phyloP scores from a whole-genome alignment of 768 basidiomycete genomes.

The Boletus rufocinnamomeus region DNA sequence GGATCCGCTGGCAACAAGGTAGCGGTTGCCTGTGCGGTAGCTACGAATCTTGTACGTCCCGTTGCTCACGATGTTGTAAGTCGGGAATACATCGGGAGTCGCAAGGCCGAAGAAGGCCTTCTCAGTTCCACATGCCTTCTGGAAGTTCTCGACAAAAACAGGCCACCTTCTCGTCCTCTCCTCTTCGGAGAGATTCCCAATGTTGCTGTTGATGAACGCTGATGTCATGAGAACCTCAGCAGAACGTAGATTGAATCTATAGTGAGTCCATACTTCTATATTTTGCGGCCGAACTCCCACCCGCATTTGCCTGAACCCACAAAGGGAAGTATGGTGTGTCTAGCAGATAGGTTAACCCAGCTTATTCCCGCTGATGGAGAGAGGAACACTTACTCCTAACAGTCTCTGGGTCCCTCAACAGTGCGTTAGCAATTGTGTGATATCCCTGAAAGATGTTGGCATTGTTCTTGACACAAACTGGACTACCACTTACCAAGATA shows the following conservation, averaged over 20 bases:
- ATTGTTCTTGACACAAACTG: neutral
- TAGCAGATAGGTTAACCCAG: neutral
- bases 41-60: slow-evolving; percentile 6
- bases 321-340: slow-evolving; percentile 1
- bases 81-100: neutral
- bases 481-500: slow-evolving; percentile 1
- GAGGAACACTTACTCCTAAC: neutral
- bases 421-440: neutral
- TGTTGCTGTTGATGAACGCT: slow-evolving; percentile 5
- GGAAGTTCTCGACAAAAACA: neutral
- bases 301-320: neutral
- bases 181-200: neutral
- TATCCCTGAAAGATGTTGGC: slow-evolving; percentile 1
- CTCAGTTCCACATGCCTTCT: neutral
- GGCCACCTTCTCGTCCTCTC: neutral
- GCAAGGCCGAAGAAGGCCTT: neutral
- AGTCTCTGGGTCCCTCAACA: neutral
- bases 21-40: neutral
- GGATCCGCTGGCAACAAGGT: neutral
- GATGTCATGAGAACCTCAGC: neutral
- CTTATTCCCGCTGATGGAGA: too few relatives aligned
- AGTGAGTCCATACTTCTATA: neutral
- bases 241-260: neutral
- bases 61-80: neutral
- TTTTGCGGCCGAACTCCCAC: neutral